Conservation (phyloP, 2,329 filamentous ascomycete species). For the Arthrinium puccinioides region DNA sequence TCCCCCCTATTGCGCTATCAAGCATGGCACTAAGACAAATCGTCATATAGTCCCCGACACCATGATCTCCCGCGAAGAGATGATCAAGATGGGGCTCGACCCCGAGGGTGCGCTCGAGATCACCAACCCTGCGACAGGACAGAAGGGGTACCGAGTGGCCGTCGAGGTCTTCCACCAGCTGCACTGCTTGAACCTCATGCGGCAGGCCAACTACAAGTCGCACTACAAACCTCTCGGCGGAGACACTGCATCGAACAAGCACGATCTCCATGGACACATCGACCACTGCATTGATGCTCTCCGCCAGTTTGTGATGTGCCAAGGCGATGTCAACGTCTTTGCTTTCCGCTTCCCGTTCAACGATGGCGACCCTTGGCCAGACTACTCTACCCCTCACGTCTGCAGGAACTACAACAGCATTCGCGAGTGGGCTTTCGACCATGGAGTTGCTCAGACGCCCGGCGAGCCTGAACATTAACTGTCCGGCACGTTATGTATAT, state of each 20-base stretch:
- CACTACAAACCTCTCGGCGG: conserved; percentile 41
- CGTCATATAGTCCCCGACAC: conserved; percentile 47
- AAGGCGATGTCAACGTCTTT: conserved; percentile 46
- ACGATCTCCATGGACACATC: conserved; percentile 37
- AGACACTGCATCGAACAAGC: conserved; percentile 35
- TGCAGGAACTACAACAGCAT: conserved; percentile 48
- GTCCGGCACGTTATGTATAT: too few species aligned
- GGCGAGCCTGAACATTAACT: conserved; percentile 21
- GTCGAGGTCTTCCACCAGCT: conserved; percentile 52
- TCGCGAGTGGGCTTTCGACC: conserved; percentile 42
- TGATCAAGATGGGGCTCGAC: conserved; percentile 44
- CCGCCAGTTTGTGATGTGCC: conserved; percentile 45
- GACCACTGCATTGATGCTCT: conserved; percentile 49
- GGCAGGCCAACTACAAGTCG: conserved; percentile 39
- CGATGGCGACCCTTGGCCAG: conserved; percentile 43
- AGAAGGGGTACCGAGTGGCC: conserved; percentile 51
- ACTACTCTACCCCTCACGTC: conserved; percentile 45
- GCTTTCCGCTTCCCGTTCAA: conserved; percentile 43
- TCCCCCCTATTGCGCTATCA: background rate
- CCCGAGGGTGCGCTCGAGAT: conserved; percentile 45
- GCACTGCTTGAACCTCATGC: conserved; percentile 40
- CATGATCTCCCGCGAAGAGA: conserved; percentile 48
- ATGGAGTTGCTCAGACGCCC: conserved; percentile 32
- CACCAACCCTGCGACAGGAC: conserved; percentile 46
- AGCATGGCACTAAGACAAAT: conserved; percentile 3